Evolutionary conservation across 441 rosid species (phyloP), one percentile per base, ranked within the genome.

Genomic region (Gossypium gossypioides): DNA sequence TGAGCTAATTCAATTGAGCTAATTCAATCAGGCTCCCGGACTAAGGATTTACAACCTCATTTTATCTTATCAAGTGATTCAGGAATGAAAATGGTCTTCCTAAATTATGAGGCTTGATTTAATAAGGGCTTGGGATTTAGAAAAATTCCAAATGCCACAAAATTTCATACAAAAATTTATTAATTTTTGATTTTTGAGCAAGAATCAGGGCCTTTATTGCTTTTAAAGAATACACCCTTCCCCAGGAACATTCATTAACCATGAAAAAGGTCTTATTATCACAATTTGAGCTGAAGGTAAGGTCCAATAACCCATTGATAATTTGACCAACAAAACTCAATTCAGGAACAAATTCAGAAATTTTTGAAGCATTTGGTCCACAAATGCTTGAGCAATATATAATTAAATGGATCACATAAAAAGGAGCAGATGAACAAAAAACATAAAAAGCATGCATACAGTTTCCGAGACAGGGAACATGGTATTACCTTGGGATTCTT

Each of bases 401-500:
- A 12, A 18, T 2, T 25, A 25, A 12, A 25, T 7, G 40, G 63
- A 25, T 25, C 9, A 27, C 18, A n/a, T 13, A 5, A 4, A 29
- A 0, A 61, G 7, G 7, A 61, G 67, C n/a, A 18, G 19, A 62
- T 62, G 7, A 29, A 37, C 15, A 13, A 37, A 18, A 27, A 34
- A 15, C 3, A 69, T 12, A 10, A 74, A 0, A 19, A 12, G 5
- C 15, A 55, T 56, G 50, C 19, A 13, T 66, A 66, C 16, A 2
- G 3, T 55, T 37, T 40, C 15, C n/a, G 3, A 71, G 24, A 62
- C 6, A 72, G 10, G 40, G 56, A 44, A 15, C 81, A 74, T 29
- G 34, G 22, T 0, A 24, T 71, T 85, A 95, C 99, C 97, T 96
- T 96, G 1, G 99, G 98, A 83, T 96, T 96, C 86, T 93, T 93